Base-by-base conservation (phyloP, 768 basidiomycete species). In the Tephrocybe rancida region DNA sequence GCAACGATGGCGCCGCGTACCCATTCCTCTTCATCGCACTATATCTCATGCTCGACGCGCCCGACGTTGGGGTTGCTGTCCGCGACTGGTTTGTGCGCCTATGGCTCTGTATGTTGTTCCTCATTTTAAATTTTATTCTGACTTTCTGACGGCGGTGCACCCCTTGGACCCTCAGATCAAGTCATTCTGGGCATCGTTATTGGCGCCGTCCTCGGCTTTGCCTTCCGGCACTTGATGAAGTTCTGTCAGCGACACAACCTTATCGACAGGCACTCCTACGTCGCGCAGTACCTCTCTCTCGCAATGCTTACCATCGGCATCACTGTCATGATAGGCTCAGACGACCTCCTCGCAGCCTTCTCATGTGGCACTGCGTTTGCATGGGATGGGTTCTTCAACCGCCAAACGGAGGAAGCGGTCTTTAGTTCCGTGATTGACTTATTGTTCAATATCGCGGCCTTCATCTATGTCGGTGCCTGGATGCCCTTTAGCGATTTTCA, bases 401-500 rank as follows among this genome's bases (percentile, higher is more conserved):
- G 85, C 52, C 92, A 95, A 64, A 97, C 95, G 0, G 95, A 97
- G 66, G 95, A 98, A 68, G 84, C 92, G 25, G 87, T 94, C 56
- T 99, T 99, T 77, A 91, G 88, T 60, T 93, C 92, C 70, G 95
- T 98, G 61, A 93, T 98, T 64, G 93, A 98, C 70, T 75, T 98
- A 59, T 78, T 98, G 52, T 96, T 97, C 83, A 98, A 98, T 73
- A 83, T 94, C 57, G 92, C 94, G 25, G 90, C 91, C 3, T 98
- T 98, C 74, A 86, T 98, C 46, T 98, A 90, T 65, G 89, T 98
- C 56, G 97, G 97, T 55, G 95, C 96, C 29, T 95, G 95, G 87
- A 95, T 95, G 83, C 97, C 97, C 1, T 98, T 99, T 71, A 68
- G 79, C 64, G 78, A 80, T 44, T 98, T 96, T 75, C 72, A 76